Conservation (phyloP, 768 basidiomycete genomes). For the Xerocomus spinulosus region DNA sequence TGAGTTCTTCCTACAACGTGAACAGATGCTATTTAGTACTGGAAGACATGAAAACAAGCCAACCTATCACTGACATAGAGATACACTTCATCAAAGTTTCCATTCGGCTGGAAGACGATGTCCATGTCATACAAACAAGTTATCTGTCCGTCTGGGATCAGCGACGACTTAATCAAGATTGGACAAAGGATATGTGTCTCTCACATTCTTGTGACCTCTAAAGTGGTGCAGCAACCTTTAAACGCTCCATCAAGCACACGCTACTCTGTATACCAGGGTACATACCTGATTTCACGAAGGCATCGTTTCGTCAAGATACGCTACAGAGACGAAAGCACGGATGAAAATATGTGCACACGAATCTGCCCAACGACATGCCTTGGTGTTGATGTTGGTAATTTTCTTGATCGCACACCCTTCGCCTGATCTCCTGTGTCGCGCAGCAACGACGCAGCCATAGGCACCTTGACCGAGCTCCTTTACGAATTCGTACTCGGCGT, state of each 20-base stretch:
- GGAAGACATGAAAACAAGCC: not conserved
- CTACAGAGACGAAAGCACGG: conserved; percentile 34
- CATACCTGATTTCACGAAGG: conserved; percentile 87
- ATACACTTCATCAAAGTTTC: conserved; percentile 96
- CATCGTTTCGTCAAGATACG: conserved; percentile 96
- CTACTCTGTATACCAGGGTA: conserved; percentile 3
- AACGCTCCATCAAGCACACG: conserved; percentile 12
- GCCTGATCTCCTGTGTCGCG: conserved; percentile 75
- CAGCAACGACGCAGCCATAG: conserved; percentile 88
- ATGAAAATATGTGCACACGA: conserved; percentile 8
- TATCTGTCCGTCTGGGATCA: conserved; percentile 50
- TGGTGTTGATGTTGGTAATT: conserved; percentile 91
- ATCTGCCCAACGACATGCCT: conserved; percentile 42
- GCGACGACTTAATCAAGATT: not conserved
- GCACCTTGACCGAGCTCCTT: conserved; percentile 97
- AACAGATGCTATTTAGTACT: not conserved
- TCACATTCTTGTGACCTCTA: conserved; percentile 96
- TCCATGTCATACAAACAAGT: conserved; percentile 98
- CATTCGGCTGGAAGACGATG: conserved; percentile 86
- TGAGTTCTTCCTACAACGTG: conserved; percentile 81
- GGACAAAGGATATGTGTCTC: conserved; percentile 21
- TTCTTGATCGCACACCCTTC: conserved; percentile 96
- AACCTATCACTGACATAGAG: conserved; percentile 59
- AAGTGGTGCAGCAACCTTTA: conserved; percentile 90
- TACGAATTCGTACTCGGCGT: conserved; percentile 86